Base-by-base conservation (phyloP, 1,284 basidiomycete genomes). In the Papiliotrema laurentii region DNA sequence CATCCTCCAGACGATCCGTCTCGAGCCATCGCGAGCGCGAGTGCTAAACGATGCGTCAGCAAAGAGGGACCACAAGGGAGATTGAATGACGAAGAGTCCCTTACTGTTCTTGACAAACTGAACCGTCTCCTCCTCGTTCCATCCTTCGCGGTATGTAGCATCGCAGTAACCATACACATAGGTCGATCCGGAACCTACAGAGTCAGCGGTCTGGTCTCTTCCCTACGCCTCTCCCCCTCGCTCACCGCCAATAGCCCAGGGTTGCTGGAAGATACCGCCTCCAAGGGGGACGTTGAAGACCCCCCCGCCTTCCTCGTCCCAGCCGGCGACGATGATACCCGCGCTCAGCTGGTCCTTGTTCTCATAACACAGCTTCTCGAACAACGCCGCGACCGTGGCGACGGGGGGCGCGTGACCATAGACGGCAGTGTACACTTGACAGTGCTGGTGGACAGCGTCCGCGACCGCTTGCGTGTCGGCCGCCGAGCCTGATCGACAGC, bases 161-260 rank as follows among this genome's bases (percentile, higher is more conserved):
- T 99, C 96, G 69, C 96, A 98, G 76, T 96, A 98, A 42, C 94
- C 96, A 68, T 98, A 98, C 18, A 98, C 92, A 72, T 97, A 99
- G 11, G 92, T 90, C 36, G 92, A 97, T 14, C 96, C 96, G 48
- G 91, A 96, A 28, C 90, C 89, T 90, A 54, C 3, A 9, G n/a
- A 24, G 35, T 60, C 39, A 64, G 59, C 44, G 7, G 21, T 14
- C 19, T 25, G 16, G 18, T 25, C 25, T 5, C 21, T 13, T 31
- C 18, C 5, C 36, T 26, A 22, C 3, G 18, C 5, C 4, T 14
- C 11, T 22, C 21, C 14, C 46, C 24, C 10, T 27, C 14, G 75
- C 80, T 43, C 66, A 85, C 90, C 92, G 67, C 90, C 92, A 60
- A 97, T 97, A 44, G 91, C 89, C 92, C 92, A 97, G 10, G 92